Conservation (phyloP, 495 filamentous ascomycete genomes). For the Lasiosphaeria hispida region DNA sequence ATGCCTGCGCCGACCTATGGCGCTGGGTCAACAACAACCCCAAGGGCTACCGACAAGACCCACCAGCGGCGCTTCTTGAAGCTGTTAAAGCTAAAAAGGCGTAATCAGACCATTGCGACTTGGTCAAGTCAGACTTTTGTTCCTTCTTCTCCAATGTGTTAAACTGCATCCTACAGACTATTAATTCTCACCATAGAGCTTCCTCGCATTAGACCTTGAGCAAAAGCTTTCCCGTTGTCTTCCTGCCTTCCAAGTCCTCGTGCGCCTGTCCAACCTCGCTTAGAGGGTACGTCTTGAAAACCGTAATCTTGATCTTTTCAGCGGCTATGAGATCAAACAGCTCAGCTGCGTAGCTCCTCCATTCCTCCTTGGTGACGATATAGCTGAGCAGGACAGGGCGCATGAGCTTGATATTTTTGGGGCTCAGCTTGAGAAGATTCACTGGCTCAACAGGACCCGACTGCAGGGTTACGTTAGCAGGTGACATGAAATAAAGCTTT, state of each 20-base stretch:
- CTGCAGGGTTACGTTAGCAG: conserved; percentile 15
- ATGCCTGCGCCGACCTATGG: conserved; percentile 94
- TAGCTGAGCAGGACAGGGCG: conserved; percentile 75
- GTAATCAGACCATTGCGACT: conserved; percentile 8
- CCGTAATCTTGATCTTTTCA: conserved; percentile 66
- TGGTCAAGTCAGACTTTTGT: background rate
- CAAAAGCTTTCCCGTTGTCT: conserved; percentile 78
- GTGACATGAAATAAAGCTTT: background rate
- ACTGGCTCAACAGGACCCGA: conserved; percentile 76
- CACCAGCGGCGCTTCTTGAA: conserved; percentile 78
- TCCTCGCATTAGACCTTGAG: conserved; percentile 37
- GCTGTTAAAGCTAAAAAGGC: conserved; percentile 54
- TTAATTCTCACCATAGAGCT: conserved; percentile 1
- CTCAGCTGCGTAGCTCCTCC: conserved; percentile 66
- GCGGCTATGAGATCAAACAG: conserved; percentile 68
- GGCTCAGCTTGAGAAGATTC: conserved; percentile 59
- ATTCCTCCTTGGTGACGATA: conserved; percentile 73
- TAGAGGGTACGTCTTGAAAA: conserved; percentile 83
- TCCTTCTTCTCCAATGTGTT: background rate
- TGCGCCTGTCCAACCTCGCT: conserved; percentile 74
- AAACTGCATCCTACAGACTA: background rate
- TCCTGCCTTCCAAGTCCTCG: conserved; percentile 75
- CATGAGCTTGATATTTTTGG: conserved; percentile 79
- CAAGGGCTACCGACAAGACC: conserved; percentile 85
- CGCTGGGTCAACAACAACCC: conserved; percentile 94